These are phyloP conservation scores for Lipomyces orientalis DNA, from an alignment of 805 yeast species.

Conservation along the genomic window DNA sequence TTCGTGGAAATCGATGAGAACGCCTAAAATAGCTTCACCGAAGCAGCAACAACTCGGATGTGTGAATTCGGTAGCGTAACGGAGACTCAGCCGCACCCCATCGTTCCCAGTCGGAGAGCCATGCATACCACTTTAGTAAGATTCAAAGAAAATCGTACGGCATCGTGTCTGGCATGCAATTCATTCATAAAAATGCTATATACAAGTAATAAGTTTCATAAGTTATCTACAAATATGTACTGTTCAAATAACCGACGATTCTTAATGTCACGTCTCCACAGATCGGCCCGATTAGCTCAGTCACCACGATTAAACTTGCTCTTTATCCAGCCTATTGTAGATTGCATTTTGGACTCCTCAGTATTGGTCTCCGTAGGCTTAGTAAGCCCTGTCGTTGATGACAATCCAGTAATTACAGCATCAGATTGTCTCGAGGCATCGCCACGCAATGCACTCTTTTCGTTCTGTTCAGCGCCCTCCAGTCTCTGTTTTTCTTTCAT, in stretches of 20 bases:
- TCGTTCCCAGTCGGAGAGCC: background rate
- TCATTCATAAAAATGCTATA: background rate
- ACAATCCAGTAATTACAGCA: background rate
- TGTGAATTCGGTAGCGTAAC: background rate
- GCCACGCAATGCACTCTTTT: background rate
- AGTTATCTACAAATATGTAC: background rate
- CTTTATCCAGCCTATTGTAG: conserved; percentile 10
- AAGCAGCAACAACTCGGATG: background rate
- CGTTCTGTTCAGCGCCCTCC: background rate
- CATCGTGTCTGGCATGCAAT: background rate
- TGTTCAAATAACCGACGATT: background rate
- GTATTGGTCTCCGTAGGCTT: background rate
- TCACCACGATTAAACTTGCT: conserved; percentile 1
- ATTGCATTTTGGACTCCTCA: background rate
- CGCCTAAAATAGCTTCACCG: too few relatives aligned
- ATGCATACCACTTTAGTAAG: too few relatives aligned
- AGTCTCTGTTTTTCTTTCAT: conserved; percentile 5
- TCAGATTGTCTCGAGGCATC: background rate
- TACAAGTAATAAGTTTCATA: background rate
- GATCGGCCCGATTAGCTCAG: background rate
- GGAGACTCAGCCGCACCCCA: background rate
- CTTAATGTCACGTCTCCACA: background rate
- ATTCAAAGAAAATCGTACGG: background rate
- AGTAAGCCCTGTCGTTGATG: background rate
- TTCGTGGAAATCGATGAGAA: background rate